Base-by-base conservation (phyloP, 257 asterid genomes). In the Nicotiana attenuata region DNA sequence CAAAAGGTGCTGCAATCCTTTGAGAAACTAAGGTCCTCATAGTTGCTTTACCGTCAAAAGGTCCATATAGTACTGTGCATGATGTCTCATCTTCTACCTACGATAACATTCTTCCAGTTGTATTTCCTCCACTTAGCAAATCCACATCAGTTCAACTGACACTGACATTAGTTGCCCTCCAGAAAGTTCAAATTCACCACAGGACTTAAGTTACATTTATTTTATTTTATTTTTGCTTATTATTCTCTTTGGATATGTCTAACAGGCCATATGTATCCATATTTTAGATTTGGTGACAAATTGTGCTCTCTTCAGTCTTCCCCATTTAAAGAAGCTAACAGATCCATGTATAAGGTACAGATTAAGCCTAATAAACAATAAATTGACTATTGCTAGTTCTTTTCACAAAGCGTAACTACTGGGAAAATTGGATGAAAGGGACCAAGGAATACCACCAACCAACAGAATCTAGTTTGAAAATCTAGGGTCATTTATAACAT, bases 211-310 rank as follows among this genome's bases (percentile, higher is more conserved):
- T 71, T 22, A 14, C 56, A 16, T 71, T 22, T 13, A 31, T 41
- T 69, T 69, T 71, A 29, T 22, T 41, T 69, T 7, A 41, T 55
- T 22, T 65, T 45, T 71, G 59, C 14, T 71, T 45, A 71, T 45
- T 71, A 3, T 22, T 71, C 20, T 71, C 22, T 71, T 22, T 71
- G 60, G 60, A 45, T 22, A 45, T 71, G 38, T 47, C 60, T 45
- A 45, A 45, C 13, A 31, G 45, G 59, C 59, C 59, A 19, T 20
- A 20, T 20, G 20, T 41, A 69, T 20, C 77, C 57, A 45, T 22
- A 69, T 69, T 41, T 69, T 69, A 69, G 59, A 55, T 71, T 71
- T 71, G 57, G 78, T 41, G 35, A 41, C 33, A 68, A 68, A n/a
- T 38, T 68, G 77, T 5, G 31, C n/a, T 38, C 56, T 35, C 77